A percentile compares a stretch with the other conserved stretches of the same genome.
Conservation (phyloP, 805 yeast genomes). For the Nakazawaea siamensis region DNA sequence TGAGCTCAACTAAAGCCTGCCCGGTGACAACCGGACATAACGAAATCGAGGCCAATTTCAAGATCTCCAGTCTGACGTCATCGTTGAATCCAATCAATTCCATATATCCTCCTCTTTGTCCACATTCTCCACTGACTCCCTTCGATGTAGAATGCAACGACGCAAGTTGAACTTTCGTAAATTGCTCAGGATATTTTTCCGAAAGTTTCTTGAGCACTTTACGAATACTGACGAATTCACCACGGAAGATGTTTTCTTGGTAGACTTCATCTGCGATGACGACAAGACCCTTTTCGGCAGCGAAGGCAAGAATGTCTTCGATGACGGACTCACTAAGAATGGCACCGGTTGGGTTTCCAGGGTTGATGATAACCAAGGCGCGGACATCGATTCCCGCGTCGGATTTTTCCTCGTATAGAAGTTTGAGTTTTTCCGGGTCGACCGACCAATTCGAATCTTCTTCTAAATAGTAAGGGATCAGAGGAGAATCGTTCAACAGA, state of each 20-base stretch:
- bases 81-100: constrained; percentile 76
- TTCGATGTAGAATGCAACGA: constrained; percentile 96
- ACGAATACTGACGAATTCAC: constrained; percentile 79
- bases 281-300: constrained; percentile 78
- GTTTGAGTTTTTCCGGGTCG: constrained; percentile 54
- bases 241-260: constrained; percentile 80
- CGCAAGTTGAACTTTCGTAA: constrained; percentile 74
- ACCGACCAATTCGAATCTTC: constrained; percentile 84
- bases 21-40: constrained; percentile 94
- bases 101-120: constrained; percentile 99
- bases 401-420: constrained; percentile 38
- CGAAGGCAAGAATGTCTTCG: constrained; percentile 62
- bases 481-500: constrained; percentile 72
- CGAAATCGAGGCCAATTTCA: constrained; percentile 84
- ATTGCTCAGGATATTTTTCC: constrained; percentile 40
- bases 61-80: constrained; percentile 61
- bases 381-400: constrained; percentile 54
- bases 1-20: constrained; percentile 85
- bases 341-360: constrained; percentile 98
- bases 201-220: constrained; percentile 65
- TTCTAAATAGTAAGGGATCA: constrained; percentile 80
- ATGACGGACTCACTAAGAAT: constrained; percentile 60
- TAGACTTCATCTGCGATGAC: constrained; percentile 97
- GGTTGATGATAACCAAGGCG: constrained; percentile 88
- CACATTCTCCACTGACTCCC: constrained; percentile 98